Base-by-base conservation (phyloP, 1,139 yeast species). In the Lodderomyces margitis region DNA sequence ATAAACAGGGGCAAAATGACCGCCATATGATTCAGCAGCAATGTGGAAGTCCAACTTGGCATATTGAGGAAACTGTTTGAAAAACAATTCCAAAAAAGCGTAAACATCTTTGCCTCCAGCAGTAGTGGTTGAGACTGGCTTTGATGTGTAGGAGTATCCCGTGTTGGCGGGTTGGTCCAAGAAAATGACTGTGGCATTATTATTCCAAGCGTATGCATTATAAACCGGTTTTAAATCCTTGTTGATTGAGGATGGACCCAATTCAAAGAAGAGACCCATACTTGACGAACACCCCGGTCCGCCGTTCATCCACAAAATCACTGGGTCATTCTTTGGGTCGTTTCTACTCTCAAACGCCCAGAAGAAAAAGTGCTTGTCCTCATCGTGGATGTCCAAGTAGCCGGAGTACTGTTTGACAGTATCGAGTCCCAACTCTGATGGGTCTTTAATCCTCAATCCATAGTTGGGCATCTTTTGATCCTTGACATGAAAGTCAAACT, bases 71-170 rank as follows among this genome's bases (percentile, higher is more conserved):
- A 89, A 91, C 61, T 87, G 87, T 63, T 84, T 77, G 76, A 86
- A 91, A 73, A 92, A 92, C 59, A 91, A 75, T 58, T 86, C 83
- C 64, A 92, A 75, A 66, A 92, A 89, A 1, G 96, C 95, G 53
- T 87, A 87, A 23, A 89, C 95, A 59, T 92, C 98, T 62, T 84
- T 74, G 52, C 95, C 95, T 20, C 98, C 97, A 41, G 94, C 87
- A 39, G 83, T 81, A 36, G 95, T 86, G 65, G 80, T 78, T 30
- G 88, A 74, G 35, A 86, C 87, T 21, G 74, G 65, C 31, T 51
- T 51, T 6, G 71, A 64, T 12, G 94, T 83, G 66, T 87, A 89
- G 6, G 96, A 88, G 68, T 81, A 89, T 35, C 97, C 97, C 28
- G 66, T 74, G 45, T 66, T 65, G 25, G 69, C 68, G 9, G 75